Evolutionary conservation across 148 eudicot species (phyloP), one percentile per base, ranked within the genome.

Genomic region (Pouteria glomerata): DNA sequence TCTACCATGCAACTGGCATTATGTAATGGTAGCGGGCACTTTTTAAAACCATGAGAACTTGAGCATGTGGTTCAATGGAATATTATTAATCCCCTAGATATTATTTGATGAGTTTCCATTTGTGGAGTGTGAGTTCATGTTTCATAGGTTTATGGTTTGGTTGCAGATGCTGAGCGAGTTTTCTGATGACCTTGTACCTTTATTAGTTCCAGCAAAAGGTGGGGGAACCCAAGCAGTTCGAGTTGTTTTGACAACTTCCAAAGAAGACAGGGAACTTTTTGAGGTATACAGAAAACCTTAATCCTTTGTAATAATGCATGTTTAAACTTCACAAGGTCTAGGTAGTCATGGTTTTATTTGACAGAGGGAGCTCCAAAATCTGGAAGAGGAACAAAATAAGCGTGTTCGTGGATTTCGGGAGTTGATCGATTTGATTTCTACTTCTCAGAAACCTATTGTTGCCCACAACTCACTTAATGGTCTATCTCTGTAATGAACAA

Each of bases 391-490:
- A 72, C 85, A 86, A 69, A 83, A 79, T 77, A 88, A 68, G 72
- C 93, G 75, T 16, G 73, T 85, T 33, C 88, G 92, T 75, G 99
- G 99, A 59, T 96, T 96, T 76, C 82, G 96, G 24, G 97, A 92
- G 86, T 97, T 96, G 91, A 80, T 96, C 44, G 97, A 96, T 77
- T 63, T 87, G 77, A 87, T 96, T 80, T 88, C 96, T 60, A 75
- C 92, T 82, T 92, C 97, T 60, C 82, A 79, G 87, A 96, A 88
- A 81, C 97, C 99, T 75, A 66, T 96, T 77, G 83, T 92, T 80
- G 87, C 85, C 77, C 96, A 90, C 85, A 96, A 88, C 83, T 82
- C 87, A 45, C 88, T 96, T 44, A 86, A 87, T 64, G 99, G 98
- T 95, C 79, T 39, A 44, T 77, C 66, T 79, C 81, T 72, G 0